These are phyloP conservation scores for Coemansia sp. DNA, from an alignment of 192 early-diverging fungal species.

Conservation along the genomic window DNA sequence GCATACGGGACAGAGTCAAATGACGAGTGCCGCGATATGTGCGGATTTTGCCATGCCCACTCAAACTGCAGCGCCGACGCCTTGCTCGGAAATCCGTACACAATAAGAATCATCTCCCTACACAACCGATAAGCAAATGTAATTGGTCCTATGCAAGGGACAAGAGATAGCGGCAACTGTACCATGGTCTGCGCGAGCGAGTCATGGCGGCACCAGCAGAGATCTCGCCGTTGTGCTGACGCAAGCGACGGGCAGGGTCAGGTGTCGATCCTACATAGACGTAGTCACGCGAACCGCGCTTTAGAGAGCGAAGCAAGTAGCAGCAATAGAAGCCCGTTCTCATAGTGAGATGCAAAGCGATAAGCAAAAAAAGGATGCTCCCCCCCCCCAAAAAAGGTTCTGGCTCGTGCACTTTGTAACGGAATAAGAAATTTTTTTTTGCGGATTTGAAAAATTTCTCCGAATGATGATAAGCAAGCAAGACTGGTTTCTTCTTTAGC, in stretches of 20 bases:
- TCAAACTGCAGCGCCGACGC: conserved; percentile 46
- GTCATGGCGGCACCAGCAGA: conserved; percentile 39
- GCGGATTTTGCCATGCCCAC: conserved; percentile 55
- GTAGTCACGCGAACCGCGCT: conserved; percentile 23
- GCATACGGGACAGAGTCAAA: conserved; percentile 21
- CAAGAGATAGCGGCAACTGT: background rate
- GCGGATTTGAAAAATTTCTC: conserved; percentile 5
- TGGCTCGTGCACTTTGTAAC: conserved; percentile 2
- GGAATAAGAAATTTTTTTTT: background rate
- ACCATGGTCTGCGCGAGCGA: conserved; percentile 39
- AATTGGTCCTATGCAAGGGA: too few relatives aligned
- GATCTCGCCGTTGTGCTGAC: conserved; percentile 55
- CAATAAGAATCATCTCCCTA: conserved; percentile 50
- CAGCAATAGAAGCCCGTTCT: conserved; percentile 45
- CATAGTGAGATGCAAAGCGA: background rate
- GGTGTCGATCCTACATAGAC: conserved; percentile 53
- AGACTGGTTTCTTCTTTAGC: background rate
- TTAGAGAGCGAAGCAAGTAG: conserved; percentile 49
- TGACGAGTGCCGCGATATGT: conserved; percentile 39
- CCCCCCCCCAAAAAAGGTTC: background rate
- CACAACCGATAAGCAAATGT: too few relatives aligned
- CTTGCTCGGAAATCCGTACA: conserved; percentile 50
- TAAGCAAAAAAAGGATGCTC: conserved; percentile 8
- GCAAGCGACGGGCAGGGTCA: conserved; percentile 41
- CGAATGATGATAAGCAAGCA: conserved; percentile 9